phyloP scores from a whole-genome alignment of 1,284 basidiomycete species.

The Salmacisia buchloeana region DNA sequence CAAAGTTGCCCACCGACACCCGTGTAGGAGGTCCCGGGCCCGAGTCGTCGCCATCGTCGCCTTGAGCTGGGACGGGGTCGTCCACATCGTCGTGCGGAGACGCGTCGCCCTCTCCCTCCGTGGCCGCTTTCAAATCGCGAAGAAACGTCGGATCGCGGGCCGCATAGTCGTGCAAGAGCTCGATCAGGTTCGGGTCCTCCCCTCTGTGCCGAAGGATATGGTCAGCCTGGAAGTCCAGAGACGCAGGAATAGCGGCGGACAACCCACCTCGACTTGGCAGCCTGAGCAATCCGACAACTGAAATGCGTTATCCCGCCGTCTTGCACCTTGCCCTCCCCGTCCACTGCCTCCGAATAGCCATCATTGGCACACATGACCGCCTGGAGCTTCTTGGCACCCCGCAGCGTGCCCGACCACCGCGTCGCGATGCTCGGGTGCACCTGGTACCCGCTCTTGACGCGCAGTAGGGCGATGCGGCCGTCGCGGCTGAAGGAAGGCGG shows the following conservation, averaged over 20 bases:
- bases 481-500: conserved; percentile 38
- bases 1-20: conserved; percentile 19
- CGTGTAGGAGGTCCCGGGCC: not conserved
- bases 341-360: conserved; percentile 19
- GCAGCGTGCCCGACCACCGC: conserved; percentile 31
- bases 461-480: conserved; percentile 28
- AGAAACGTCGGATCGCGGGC: conserved; percentile 21
- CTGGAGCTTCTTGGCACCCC: conserved; percentile 27
- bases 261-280: conserved; percentile 8
- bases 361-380: conserved; percentile 39
- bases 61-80: too few relatives aligned
- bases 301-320: not conserved
- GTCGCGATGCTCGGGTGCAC: conserved; percentile 37
- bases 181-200: conserved; percentile 31
- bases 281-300: conserved; percentile 24
- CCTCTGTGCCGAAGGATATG: conserved; percentile 22
- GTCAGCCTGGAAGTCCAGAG: not conserved
- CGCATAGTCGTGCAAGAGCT: conserved; percentile 28
- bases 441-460: conserved; percentile 28
- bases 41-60: conserved; percentile 14
- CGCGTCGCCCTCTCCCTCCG: conserved; percentile 3
- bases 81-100: too few relatives aligned
- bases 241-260: too few relatives aligned
- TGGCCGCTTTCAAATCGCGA: conserved; percentile 5
- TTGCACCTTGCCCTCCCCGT: not conserved